Percentiles rank a stretch among this genome's conserved stretches.
These are phyloP conservation scores for Zopfochytrium polystomum DNA, from an alignment of 371 early-diverging fungal genomes.

Conservation along the genomic window DNA sequence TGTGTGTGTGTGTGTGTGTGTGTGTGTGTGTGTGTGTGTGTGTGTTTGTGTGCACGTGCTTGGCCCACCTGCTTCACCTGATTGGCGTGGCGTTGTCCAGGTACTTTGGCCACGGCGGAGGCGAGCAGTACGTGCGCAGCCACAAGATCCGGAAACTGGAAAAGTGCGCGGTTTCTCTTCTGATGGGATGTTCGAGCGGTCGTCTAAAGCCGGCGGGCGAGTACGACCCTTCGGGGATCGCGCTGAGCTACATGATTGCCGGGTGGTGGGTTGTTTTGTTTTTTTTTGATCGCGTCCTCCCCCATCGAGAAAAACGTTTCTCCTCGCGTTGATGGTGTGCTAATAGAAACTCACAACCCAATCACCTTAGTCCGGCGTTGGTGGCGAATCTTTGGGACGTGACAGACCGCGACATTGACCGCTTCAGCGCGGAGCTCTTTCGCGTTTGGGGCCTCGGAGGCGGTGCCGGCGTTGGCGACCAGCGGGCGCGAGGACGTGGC, in stretches of 20 bases:
- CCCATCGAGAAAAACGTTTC: too few species aligned
- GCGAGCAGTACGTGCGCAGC: constrained; percentile 78
- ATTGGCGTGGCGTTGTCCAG: constrained; percentile 32
- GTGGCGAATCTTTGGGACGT: constrained; percentile 99
- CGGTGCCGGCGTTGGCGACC: constrained; percentile 25
- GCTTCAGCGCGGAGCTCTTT: constrained; percentile 70
- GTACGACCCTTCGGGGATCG: constrained; percentile 81
- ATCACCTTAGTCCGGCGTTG: constrained; percentile 68
- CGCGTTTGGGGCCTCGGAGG: constrained; percentile 65
- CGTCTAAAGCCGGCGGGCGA: constrained; percentile 67
- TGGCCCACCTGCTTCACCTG: neutral
- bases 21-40: too few species aligned
- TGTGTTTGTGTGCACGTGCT: too few species aligned
- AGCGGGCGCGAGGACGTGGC: neutral
- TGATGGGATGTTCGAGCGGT: constrained; percentile 93
- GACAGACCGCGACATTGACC: constrained; percentile 97
- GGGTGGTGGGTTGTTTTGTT: constrained; percentile 53
- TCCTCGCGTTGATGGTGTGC: too few species aligned
- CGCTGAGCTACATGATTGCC: constrained; percentile 74
- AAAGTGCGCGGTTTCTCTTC: constrained; percentile 68
- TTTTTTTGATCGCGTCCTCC: neutral
- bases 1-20: too few species aligned
- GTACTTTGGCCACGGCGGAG: constrained; percentile 98
- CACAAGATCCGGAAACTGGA: constrained; percentile 61
- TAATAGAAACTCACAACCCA: too few species aligned